Evolutionary conservation across 441 rosid genomes (phyloP).

Genomic region (Pelargonium hybrid): DNA sequence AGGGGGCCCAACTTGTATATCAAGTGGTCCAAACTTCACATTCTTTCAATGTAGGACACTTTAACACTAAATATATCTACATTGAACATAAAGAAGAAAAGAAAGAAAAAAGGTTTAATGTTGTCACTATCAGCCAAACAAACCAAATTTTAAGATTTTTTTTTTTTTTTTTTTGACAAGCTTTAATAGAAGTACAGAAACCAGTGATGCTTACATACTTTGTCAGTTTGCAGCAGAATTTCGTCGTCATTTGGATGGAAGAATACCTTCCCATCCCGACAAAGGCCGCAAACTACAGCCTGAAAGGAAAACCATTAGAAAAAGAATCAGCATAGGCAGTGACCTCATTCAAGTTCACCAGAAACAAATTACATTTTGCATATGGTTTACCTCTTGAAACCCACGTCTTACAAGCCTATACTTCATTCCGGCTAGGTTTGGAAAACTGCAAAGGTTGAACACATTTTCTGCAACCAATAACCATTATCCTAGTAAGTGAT

Average conservation of each 20-base stretch:
- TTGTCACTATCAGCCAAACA: background rate
- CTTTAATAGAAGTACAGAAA: conserved; percentile 17
- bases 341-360: conserved; percentile 10
- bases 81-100: background rate
- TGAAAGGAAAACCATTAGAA: conserved; percentile 29
- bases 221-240: conserved; percentile 54
- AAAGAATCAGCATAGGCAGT: conserved; percentile 15
- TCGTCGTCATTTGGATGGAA: conserved; percentile 93
- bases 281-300: conserved; percentile 90
- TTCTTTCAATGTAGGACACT: too few species aligned
- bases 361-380: conserved; percentile 5
- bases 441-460: conserved; percentile 73
- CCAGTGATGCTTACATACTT: conserved; percentile 34
- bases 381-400: conserved; percentile 54
- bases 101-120: background rate
- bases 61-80: too few species aligned
- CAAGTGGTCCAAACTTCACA: too few species aligned
- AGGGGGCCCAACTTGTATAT: too few species aligned
- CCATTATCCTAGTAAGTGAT: conserved; percentile 25
- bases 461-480: conserved; percentile 75
- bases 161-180: background rate
- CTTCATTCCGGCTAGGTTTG: conserved; percentile 48
- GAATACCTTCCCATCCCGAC: conserved; percentile 53
- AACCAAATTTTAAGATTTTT: background rate
- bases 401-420: conserved; percentile 64